A percentile compares a stretch with the other conserved stretches of the same genome.
These are phyloP conservation scores for Avena sativa DNA, from an alignment of 176 grass and related monocot genomes.

Conservation along the genomic window DNA sequence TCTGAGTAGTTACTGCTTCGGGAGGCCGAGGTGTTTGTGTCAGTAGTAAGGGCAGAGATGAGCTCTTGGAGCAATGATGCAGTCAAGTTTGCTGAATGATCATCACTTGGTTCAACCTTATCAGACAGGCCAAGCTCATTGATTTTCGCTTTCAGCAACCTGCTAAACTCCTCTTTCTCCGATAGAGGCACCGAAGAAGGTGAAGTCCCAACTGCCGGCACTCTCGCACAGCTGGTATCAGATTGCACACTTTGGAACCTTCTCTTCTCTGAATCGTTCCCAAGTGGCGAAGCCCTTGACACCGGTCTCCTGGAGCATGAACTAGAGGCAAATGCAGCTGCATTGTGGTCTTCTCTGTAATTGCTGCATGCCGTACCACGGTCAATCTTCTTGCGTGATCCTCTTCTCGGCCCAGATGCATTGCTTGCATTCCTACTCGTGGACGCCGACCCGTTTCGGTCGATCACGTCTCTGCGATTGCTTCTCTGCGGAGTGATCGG, in stretches of 20 bases:
- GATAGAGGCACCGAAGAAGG: constrained; percentile 5
- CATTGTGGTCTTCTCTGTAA: constrained; percentile 32
- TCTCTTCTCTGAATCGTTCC: constrained; percentile 38
- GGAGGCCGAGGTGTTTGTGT: constrained; percentile 14
- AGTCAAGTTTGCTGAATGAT: constrained; percentile 50
- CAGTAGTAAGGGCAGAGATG: constrained; percentile 55
- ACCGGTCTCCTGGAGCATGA: constrained; percentile 35
- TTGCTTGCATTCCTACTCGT: constrained; percentile 33
- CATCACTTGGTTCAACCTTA: constrained; percentile 44
- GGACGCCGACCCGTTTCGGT: constrained; percentile 41
- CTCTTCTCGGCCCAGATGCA: constrained; percentile 50
- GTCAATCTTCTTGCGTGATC: constrained; percentile 45
- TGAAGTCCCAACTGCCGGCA: background rate
- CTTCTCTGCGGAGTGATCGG: constrained; percentile 10
- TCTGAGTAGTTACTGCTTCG: constrained; percentile 26
- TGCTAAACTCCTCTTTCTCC: constrained; percentile 54
- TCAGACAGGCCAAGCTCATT: constrained; percentile 52
- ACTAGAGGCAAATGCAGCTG: constrained; percentile 38
- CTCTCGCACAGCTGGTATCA: background rate
- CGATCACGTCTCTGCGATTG: constrained; percentile 13
- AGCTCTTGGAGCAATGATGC: constrained; percentile 62
- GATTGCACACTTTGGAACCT: background rate
- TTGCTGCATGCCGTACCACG: background rate
- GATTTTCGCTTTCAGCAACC: constrained; percentile 54
- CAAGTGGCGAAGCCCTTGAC: constrained; percentile 11